Evolutionary conservation across 257 asterid species (phyloP).

Genomic region (Solanum paucissectum): DNA sequence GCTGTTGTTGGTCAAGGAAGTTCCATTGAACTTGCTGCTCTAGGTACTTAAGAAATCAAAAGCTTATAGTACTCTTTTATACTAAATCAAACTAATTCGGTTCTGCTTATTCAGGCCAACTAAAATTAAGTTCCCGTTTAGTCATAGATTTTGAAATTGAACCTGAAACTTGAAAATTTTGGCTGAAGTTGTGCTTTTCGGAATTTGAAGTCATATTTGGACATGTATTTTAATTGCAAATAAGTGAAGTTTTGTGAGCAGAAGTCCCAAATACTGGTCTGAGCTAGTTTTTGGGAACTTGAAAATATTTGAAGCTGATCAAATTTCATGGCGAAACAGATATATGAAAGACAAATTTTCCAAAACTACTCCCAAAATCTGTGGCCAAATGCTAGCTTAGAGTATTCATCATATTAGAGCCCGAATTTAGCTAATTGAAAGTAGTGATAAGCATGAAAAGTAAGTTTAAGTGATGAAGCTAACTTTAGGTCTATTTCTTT

Average conservation of each 20-base stretch:
- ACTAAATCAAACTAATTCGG: background rate
- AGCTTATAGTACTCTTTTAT: background rate
- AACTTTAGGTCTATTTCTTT: background rate
- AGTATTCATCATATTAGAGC: background rate
- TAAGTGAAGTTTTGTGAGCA: background rate
- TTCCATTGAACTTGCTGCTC: slow-evolving; percentile 88
- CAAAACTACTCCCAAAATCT: background rate
- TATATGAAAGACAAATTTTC: background rate
- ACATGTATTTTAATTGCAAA: background rate
- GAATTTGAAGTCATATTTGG: background rate
- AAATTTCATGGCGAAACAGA: background rate
- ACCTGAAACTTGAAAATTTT: background rate
- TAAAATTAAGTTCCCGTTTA: background rate
- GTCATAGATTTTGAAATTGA: background rate
- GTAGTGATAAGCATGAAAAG: background rate
- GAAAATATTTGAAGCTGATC: background rate
- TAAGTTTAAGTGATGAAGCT: background rate
- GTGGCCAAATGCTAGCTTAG: background rate
- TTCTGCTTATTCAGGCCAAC: background rate
- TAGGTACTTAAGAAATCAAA: slow-evolving; percentile 36
- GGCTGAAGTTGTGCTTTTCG: background rate
- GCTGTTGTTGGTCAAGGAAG: slow-evolving; percentile 91
- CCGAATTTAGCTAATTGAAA: background rate
- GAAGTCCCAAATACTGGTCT: background rate
- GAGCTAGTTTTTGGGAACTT: background rate